Percentiles rank a stretch among this genome's conserved stretches.
These are phyloP conservation scores for Auricularia sp. DNA, from an alignment of 768 basidiomycete species.

Conservation along the genomic window DNA sequence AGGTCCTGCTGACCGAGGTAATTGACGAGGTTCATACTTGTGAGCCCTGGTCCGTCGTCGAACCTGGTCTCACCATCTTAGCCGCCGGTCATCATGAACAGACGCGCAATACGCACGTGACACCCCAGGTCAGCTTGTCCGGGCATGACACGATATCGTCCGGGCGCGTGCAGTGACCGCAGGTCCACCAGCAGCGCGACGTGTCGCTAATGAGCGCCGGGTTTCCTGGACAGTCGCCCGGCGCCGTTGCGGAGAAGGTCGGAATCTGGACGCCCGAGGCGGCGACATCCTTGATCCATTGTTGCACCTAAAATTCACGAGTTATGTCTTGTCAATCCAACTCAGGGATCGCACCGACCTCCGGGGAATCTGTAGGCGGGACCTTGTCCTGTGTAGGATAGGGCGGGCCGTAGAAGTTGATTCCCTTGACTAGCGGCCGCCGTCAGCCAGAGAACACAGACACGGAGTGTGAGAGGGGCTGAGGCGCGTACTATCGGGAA, in stretches of 20 bases:
- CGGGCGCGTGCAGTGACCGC: conserved; percentile 54
- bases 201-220: conserved; percentile 45
- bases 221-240: conserved; percentile 61
- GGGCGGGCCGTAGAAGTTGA: conserved; percentile 25
- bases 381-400: conserved; percentile 59
- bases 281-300: conserved; percentile 70
- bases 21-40: conserved; percentile 67
- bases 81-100: background rate
- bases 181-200: conserved; percentile 85
- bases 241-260: conserved; percentile 43
- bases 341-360: conserved; percentile 30
- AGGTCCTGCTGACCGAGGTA: conserved; percentile 57
- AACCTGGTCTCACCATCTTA: conserved; percentile 33
- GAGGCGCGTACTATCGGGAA: conserved; percentile 22
- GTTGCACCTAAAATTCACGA: conserved; percentile 9
- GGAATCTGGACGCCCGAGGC: conserved; percentile 51
- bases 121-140: conserved; percentile 63
- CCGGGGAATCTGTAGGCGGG: conserved; percentile 36
- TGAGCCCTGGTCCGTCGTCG: conserved; percentile 80
- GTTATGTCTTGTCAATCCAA: background rate
- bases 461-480: background rate
- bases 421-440: background rate
- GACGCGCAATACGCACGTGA: conserved; percentile 30
- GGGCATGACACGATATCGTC: conserved; percentile 62
- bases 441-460: background rate